These are phyloP conservation scores for Eruca vesicaria DNA, from an alignment of 441 rosid genomes.

Conservation along the genomic window DNA sequence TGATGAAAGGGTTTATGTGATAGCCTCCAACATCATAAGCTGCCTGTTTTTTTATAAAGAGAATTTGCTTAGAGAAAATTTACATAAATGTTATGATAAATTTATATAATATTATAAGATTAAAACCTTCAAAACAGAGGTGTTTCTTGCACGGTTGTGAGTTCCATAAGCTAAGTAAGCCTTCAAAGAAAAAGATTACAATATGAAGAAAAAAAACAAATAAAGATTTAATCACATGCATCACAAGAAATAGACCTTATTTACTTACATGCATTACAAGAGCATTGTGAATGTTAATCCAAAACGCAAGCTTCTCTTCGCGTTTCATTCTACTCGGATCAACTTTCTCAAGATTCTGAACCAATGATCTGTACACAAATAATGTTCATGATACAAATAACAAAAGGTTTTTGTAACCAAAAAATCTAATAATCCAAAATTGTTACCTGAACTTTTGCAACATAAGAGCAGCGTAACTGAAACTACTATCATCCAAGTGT, in stretches of 20 bases:
- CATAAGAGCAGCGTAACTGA: slow-evolving; percentile 57
- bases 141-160: slow-evolving; percentile 43
- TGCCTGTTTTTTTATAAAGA: slow-evolving; percentile 49
- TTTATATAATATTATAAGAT: not conserved
- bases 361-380: slow-evolving; percentile 48
- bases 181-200: slow-evolving; percentile 40
- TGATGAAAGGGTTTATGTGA: slow-evolving; percentile 54
- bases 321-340: slow-evolving; percentile 79
- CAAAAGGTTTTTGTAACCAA: not conserved
- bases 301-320: slow-evolving; percentile 74
- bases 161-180: slow-evolving; percentile 82
- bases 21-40: slow-evolving; percentile 80
- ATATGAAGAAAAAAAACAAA: slow-evolving; percentile 1
- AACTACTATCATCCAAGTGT: slow-evolving; percentile 53
- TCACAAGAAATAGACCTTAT: not conserved
- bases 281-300: slow-evolving; percentile 83
- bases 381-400: not conserved
- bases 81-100: slow-evolving; percentile 17
- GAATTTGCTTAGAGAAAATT: not conserved
- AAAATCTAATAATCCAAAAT: not conserved
- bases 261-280: slow-evolving; percentile 73
- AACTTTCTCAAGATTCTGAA: slow-evolving; percentile 68
- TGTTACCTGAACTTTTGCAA: slow-evolving; percentile 73
- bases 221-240: not conserved
- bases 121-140: slow-evolving; percentile 59